phyloP scores from a whole-genome alignment of 306 rosid genomes.

The Senna siamea region DNA sequence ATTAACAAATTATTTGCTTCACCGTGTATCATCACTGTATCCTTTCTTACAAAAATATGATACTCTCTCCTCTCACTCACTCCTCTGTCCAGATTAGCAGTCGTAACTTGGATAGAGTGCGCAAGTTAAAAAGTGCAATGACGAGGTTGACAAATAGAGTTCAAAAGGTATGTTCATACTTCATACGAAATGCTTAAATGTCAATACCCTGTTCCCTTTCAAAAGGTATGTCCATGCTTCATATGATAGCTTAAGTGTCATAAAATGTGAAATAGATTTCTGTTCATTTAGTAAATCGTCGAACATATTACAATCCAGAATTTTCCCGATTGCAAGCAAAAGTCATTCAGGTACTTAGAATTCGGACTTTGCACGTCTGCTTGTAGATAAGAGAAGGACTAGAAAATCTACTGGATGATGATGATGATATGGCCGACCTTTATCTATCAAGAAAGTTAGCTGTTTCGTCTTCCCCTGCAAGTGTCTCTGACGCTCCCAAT shows the following conservation, averaged over 20 bases:
- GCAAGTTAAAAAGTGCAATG: conserved; percentile 80
- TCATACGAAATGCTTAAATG: too few species aligned
- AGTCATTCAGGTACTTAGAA: background rate
- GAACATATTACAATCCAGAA: conserved; percentile 1
- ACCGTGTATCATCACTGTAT: conserved; percentile 1
- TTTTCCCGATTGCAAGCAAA: conserved; percentile 2
- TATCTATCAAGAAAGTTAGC: conserved; percentile 72
- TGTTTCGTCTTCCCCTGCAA: conserved; percentile 52
- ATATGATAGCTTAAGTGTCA: background rate
- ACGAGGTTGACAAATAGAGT: conserved; percentile 82
- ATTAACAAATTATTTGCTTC: conserved; percentile 9
- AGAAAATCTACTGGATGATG: conserved; percentile 84
- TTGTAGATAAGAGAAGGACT: conserved; percentile 79
- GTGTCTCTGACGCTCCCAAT: conserved; percentile 50
- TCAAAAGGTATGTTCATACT: conserved; percentile 63
- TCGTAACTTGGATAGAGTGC: conserved; percentile 78
- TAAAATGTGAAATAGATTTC: background rate
- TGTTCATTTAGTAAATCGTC: background rate
- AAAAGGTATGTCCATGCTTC: conserved; percentile 55
- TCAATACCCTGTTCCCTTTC: too few species aligned
- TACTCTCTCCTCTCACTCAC: background rate
- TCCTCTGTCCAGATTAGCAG: conserved; percentile 65
- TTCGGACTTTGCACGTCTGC: conserved; percentile 10
- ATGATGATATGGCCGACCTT: conserved; percentile 84
- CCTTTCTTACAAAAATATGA: conserved; percentile 1